These are phyloP conservation scores for Candida sp. DNA, from an alignment of 1,139 yeast genomes.

Conservation along the genomic window DNA sequence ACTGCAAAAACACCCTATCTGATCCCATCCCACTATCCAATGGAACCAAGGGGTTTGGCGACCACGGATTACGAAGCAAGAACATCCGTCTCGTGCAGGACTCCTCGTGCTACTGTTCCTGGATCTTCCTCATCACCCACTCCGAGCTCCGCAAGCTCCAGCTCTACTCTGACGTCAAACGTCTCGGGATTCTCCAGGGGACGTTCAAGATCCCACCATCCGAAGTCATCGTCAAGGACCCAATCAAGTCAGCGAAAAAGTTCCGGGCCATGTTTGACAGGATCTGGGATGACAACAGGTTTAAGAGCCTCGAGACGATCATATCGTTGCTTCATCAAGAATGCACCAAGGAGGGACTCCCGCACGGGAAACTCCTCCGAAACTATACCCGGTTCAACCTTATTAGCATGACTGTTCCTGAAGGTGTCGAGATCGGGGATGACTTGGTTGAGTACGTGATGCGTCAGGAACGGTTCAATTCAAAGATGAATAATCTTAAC, in stretches of 20 bases:
- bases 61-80: slow-evolving; percentile 16
- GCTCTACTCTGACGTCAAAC: slow-evolving; percentile 21
- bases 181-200: slow-evolving; percentile 16
- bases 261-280: neutral
- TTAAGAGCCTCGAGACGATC: neutral
- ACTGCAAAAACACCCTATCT: slow-evolving; percentile 17
- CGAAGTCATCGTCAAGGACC: neutral
- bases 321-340: neutral
- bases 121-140: slow-evolving; percentile 16
- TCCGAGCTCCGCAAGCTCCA: slow-evolving; percentile 24
- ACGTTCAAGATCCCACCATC: slow-evolving; percentile 11
- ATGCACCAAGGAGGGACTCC: neutral
- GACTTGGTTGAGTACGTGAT: slow-evolving; percentile 34
- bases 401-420: slow-evolving; percentile 20
- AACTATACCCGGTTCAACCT: slow-evolving; percentile 21
- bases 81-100: neutral
- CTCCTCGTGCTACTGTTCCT: slow-evolving; percentile 7
- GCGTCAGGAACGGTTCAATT: slow-evolving; percentile 34
- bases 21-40: slow-evolving; percentile 18
- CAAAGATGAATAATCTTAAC: slow-evolving; percentile 30
- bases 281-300: neutral
- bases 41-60: slow-evolving; percentile 25
- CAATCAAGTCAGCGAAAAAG: neutral
- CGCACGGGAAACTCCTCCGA: slow-evolving; percentile 12
- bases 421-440: slow-evolving; percentile 22